A percentile compares a stretch with the other conserved stretches of the same genome.
phyloP scores from a whole-genome alignment of 805 yeast genomes.

The Cyberlindnera mississippiensis region DNA sequence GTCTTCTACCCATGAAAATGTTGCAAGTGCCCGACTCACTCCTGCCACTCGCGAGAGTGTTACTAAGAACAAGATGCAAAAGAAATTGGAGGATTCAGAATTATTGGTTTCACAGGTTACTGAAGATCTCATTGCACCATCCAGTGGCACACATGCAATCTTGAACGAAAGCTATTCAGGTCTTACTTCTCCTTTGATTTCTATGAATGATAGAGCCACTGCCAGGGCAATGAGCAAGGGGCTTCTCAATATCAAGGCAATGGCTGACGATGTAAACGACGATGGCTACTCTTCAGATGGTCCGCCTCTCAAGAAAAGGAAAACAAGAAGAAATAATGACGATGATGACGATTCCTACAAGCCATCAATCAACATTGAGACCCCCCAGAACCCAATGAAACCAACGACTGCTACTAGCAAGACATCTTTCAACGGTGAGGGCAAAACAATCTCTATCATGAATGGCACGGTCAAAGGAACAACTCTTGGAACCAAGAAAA shows the following conservation, averaged over 20 bases:
- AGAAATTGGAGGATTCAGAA: slow-evolving; percentile 12
- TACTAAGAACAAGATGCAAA: slow-evolving; percentile 10
- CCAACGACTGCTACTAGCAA: too few relatives aligned
- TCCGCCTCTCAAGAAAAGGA: not conserved
- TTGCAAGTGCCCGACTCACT: not conserved
- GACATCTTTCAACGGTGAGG: too few relatives aligned
- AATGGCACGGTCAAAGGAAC: too few relatives aligned
- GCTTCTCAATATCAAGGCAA: not conserved
- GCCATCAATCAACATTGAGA: not conserved
- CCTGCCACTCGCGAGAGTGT: not conserved
- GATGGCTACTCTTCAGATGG: not conserved
- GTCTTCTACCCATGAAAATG: not conserved
- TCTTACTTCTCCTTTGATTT: slow-evolving; percentile 15
- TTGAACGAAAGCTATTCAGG: slow-evolving; percentile 15
- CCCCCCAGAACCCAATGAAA: not conserved
- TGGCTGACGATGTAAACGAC: not conserved
- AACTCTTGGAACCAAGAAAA: too few relatives aligned
- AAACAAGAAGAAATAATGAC: not conserved
- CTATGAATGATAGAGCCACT: slow-evolving; percentile 5
- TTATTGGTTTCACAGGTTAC: not conserved
- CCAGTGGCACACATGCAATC: slow-evolving; percentile 2
- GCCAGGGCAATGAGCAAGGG: not conserved
- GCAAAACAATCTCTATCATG: too few relatives aligned
- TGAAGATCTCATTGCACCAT: slow-evolving; percentile 5
- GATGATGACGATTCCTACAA: slow-evolving; percentile 1